phyloP scores from a whole-genome alignment of 176 grass and related monocot genomes.

The Eleusine indica region DNA sequence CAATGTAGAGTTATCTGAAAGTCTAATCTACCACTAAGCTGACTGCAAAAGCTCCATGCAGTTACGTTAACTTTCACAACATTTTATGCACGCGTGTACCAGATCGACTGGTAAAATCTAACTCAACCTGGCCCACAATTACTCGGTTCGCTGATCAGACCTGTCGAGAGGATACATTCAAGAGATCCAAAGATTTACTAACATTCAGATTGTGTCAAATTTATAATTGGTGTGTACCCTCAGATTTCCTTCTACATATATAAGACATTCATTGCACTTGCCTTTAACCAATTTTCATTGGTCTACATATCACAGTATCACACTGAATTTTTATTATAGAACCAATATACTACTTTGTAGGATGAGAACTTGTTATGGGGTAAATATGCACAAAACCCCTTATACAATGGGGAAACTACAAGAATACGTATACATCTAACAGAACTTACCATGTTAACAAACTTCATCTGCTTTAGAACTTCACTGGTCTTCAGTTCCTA shows the following conservation, averaged over 20 bases:
- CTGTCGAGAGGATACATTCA: not conserved
- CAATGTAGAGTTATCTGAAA: not conserved
- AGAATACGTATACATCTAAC: too few species aligned
- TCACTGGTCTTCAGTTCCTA: slow-evolving; percentile 81
- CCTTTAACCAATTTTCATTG: slow-evolving; percentile 18
- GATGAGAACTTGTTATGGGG: not conserved
- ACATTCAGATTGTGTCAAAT: not conserved
- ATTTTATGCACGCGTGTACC: not conserved
- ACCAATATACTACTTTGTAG: slow-evolving; percentile 32
- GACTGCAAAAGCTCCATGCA: slow-evolving; percentile 9
- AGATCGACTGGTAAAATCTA: slow-evolving; percentile 14
- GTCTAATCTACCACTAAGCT: slow-evolving; percentile 2
- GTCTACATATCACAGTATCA: not conserved
- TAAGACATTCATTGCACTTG: not conserved
- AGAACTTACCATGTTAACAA: slow-evolving; percentile 61
- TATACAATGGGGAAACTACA: too few species aligned
- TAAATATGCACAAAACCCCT: too few species aligned
- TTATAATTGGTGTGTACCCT: not conserved
- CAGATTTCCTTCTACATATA: slow-evolving; percentile 2
- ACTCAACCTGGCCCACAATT: slow-evolving; percentile 2
- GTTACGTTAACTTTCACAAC: slow-evolving; percentile 26
- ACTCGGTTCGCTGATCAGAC: not conserved
- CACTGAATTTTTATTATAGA: not conserved
- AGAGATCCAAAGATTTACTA: not conserved
- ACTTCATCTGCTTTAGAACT: slow-evolving; percentile 83